Percentiles rank a stretch among this genome's conserved stretches.
Evolutionary conservation across 2,329 filamentous ascomycete species (phyloP).

Genomic region (Nigrospora sphaerica): DNA sequence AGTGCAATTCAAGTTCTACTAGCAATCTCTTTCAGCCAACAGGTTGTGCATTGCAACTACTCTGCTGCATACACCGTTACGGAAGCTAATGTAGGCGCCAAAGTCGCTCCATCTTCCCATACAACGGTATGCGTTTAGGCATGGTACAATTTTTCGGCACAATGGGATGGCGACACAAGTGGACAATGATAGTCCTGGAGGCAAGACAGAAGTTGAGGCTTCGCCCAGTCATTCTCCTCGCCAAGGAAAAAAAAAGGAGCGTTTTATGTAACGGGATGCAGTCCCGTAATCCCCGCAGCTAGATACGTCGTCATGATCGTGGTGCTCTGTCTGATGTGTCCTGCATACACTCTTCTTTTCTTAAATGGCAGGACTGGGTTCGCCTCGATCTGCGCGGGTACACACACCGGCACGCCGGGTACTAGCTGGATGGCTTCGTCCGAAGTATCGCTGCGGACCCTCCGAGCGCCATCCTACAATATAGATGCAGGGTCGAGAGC

Average conservation of each 20-base stretch:
- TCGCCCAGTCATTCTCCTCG: not conserved
- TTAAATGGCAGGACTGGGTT: not conserved
- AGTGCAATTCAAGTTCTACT: too few species aligned
- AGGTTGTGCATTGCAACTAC: too few species aligned
- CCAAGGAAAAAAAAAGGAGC: not conserved
- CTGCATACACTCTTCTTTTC: not conserved
- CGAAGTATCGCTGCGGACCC: not conserved
- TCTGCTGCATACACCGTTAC: not conserved
- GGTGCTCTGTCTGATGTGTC: not conserved
- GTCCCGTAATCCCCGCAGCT: not conserved
- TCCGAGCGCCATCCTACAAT: not conserved
- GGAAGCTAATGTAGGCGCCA: not conserved
- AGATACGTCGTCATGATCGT: not conserved
- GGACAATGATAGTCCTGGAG: not conserved
- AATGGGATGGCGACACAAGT: not conserved
- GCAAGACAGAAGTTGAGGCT: too few species aligned
- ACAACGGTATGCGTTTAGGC: not conserved
- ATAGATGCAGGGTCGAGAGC: too few species aligned
- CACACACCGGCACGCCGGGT: too few species aligned
- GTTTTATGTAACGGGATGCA: not conserved
- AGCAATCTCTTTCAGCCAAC: too few species aligned
- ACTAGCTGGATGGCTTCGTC: not conserved
- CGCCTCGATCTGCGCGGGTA: not conserved
- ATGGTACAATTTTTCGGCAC: not conserved
- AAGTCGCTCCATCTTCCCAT: not conserved